Base-by-base conservation (phyloP, 441 rosid species). In the Pelargonium australe region DNA sequence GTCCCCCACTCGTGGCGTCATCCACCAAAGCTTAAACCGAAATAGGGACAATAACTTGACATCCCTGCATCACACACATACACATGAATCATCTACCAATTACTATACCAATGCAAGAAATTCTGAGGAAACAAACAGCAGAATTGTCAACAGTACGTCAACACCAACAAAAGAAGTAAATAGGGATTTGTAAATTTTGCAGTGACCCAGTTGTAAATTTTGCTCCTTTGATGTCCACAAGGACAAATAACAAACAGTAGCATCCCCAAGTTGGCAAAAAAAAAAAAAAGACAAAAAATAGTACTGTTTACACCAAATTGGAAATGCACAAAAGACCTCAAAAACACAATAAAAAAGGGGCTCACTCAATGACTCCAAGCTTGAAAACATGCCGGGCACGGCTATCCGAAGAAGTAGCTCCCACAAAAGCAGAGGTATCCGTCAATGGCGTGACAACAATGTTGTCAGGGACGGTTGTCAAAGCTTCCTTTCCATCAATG, bases 381-480 rank as follows among this genome's bases (percentile, higher is more conserved):
- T 72, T 83, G 71, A 80, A 83, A 4, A 80, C 84, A 69, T 80
- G 84, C 17, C 77, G 75, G 20, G 81, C 78, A 5, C 57, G 63
- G 69, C 37, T 53, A 25, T 69, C 61, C 2, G 62, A 16, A 19
- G 86, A 75, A 73, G 81, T 70, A 10, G 77, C 86, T 5, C 82
- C 86, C 7, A 79, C 20, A 72, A 77, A 78, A 3, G 77, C 83
- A 0, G 86, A 79, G 3, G 84, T 72, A 41, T 74, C 70, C 7
- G 83, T 75, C 72, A 77, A 55, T 47, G 85, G 81, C 5, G 82
- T 75, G 63, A 82, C 76, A 1, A 77, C 71, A 2, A 80, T 66
- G 55, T 81, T 86, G 45, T 68, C 76, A 6, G 86, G 85, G 63
- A 82, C 85, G 40, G 51, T 78, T 34, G 70, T 73, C 73, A 86